Conservation (phyloP, 2,329 filamentous ascomycete genomes). For the Xylaria hypoxylon region DNA sequence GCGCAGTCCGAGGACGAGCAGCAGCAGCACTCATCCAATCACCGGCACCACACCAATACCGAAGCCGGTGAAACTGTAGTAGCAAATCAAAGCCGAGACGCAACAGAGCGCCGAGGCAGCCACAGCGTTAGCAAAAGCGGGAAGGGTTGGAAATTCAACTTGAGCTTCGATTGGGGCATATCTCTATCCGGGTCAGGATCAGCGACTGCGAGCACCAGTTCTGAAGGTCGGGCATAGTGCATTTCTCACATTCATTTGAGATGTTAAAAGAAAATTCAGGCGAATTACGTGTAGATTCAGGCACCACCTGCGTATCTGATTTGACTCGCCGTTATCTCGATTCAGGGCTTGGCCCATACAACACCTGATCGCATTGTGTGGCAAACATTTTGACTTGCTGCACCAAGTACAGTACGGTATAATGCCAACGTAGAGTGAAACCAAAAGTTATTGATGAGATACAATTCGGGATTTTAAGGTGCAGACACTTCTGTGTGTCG, state of each 20-base stretch:
- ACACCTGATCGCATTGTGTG: background rate
- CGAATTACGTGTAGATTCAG: background rate
- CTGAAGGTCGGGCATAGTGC: background rate
- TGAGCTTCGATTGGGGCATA: constrained; percentile 47
- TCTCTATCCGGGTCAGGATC: constrained; percentile 45
- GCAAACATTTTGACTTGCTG: background rate
- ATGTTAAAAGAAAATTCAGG: background rate
- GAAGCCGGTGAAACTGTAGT: constrained; percentile 8
- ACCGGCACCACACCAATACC: background rate
- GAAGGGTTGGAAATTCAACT: constrained; percentile 46
- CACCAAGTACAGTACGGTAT: background rate
- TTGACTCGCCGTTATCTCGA: background rate
- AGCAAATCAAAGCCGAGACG: constrained; percentile 41
- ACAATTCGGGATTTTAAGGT: no score
- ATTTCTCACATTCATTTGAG: background rate
- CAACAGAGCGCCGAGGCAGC: constrained; percentile 23
- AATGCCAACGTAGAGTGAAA: background rate
- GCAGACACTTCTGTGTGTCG: background rate
- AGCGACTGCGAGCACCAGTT: constrained; percentile 22
- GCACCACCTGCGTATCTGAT: background rate
- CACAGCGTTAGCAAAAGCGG: constrained; percentile 33
- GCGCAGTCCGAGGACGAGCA: constrained; percentile 49
- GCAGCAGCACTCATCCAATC: background rate
- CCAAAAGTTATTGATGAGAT: background rate
- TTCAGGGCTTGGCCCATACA: background rate